Conservation (phyloP, 2,329 filamentous ascomycete genomes). For the Hymenoscyphus repandus region DNA sequence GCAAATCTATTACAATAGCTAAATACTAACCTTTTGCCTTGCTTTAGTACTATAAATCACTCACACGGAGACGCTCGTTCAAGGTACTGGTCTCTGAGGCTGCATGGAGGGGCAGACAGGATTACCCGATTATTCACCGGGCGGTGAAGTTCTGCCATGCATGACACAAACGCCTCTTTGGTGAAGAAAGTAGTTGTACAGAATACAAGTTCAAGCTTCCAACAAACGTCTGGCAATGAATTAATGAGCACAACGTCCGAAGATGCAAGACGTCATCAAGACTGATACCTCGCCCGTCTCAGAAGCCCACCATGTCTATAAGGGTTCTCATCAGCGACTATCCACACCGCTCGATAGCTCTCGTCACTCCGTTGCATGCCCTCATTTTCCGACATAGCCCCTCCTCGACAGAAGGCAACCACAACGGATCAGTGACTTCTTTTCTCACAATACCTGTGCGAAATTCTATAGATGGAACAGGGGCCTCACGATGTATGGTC, state of each 20-base stretch:
- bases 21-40: too few species aligned
- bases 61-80: too few species aligned
- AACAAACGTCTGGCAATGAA: neutral
- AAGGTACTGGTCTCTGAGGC: too few species aligned
- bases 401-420: slow-evolving; percentile 52
- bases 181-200: too few species aligned
- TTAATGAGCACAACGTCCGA: slow-evolving; percentile 3
- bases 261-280: slow-evolving; percentile 13
- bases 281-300: slow-evolving; percentile 3
- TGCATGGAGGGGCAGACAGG: too few species aligned
- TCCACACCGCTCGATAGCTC: slow-evolving; percentile 80
- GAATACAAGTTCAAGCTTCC: too few species aligned
- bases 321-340: slow-evolving; percentile 62
- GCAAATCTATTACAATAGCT: too few species aligned
- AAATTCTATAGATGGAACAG: slow-evolving; percentile 20
- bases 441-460: slow-evolving; percentile 43
- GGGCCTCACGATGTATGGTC: slow-evolving; percentile 63
- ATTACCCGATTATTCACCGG: neutral
- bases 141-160: neutral
- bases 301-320: slow-evolving; percentile 28
- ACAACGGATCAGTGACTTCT: slow-evolving; percentile 55
- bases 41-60: too few species aligned
- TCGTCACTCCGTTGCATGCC: slow-evolving; percentile 72
- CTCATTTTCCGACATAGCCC: slow-evolving; percentile 79
- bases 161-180: too few species aligned